Evolutionary conservation across 1,284 basidiomycete genomes (phyloP).

Genomic region (Ustilago curta): DNA sequence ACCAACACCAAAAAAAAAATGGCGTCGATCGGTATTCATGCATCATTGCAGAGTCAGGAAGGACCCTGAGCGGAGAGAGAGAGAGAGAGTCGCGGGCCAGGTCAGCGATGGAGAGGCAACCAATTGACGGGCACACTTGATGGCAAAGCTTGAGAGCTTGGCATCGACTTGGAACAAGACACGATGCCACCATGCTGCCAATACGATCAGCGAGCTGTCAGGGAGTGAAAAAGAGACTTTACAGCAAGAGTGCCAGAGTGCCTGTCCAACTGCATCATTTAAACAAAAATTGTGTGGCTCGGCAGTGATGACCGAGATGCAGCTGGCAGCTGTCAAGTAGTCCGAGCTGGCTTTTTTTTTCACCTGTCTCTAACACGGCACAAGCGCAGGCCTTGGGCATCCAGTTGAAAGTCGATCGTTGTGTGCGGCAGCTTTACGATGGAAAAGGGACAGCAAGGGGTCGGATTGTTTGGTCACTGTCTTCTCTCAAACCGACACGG

Average conservation of each 20-base stretch:
- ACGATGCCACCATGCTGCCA: conserved; percentile 6
- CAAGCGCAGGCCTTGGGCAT: not conserved
- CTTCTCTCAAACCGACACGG: conserved; percentile 3
- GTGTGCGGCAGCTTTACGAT: not conserved
- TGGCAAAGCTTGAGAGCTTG: not conserved
- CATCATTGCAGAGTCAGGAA: not conserved
- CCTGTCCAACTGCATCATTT: conserved; percentile 1
- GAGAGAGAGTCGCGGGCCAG: not conserved
- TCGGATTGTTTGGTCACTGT: conserved; percentile 17
- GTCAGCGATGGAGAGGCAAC: too few relatives aligned
- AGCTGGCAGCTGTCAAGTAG: conserved; percentile 42
- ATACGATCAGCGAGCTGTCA: conserved; percentile 4
- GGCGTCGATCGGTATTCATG: conserved; percentile 12
- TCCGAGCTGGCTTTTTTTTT: conserved; percentile 20
- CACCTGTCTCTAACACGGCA: not conserved
- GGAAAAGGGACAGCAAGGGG: conserved; percentile 23
- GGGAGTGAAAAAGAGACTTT: conserved; percentile 3
- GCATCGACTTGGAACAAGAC: not conserved
- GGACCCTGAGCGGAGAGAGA: conserved; percentile 2
- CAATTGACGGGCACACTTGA: not conserved
- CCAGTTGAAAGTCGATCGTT: not conserved
- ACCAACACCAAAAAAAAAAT: not conserved
- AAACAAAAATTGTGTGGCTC: conserved; percentile 25
- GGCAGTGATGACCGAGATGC: conserved; percentile 50
- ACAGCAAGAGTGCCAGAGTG: conserved; percentile 9